Evolutionary conservation across 179 eudicot genomes (phyloP).

Genomic region (Drosera spatulata): DNA sequence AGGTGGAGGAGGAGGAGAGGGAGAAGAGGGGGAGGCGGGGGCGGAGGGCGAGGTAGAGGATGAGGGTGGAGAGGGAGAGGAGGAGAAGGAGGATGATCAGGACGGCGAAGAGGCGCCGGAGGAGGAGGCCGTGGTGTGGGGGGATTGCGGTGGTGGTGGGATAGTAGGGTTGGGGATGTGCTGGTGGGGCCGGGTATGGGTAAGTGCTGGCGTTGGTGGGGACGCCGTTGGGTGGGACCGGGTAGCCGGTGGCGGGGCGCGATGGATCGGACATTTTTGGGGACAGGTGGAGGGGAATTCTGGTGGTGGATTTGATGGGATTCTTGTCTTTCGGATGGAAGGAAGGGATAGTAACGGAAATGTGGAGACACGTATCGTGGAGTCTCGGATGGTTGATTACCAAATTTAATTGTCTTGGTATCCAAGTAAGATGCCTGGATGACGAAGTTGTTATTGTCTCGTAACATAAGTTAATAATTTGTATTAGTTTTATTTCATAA

Average conservation of each 20-base stretch:
- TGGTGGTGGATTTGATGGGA: too few species aligned
- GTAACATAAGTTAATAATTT: too few species aligned
- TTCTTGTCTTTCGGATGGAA: too few species aligned
- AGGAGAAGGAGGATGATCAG: constrained; percentile 18
- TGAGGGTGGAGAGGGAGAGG: constrained; percentile 17
- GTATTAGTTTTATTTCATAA: too few species aligned
- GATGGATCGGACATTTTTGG: constrained; percentile 1
- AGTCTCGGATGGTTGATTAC: too few species aligned
- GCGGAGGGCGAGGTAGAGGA: constrained; percentile 25
- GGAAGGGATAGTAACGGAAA: too few species aligned
- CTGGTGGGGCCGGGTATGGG: constrained; percentile 3
- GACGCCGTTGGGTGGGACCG: constrained; percentile 20
- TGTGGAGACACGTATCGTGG: too few species aligned
- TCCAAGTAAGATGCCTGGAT: too few species aligned
- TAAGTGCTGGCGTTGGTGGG: constrained; percentile 5
- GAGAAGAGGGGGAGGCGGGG: constrained; percentile 1
- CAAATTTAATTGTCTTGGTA: too few species aligned
- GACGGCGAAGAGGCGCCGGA: constrained; percentile 25
- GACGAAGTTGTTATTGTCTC: too few species aligned
- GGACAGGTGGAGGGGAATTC: too few species aligned
- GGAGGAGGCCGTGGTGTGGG: constrained; percentile 6
- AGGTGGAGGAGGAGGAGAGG: constrained; percentile 5
- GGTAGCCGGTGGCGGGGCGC: constrained; percentile 21
- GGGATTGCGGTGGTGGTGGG: constrained; percentile 14
- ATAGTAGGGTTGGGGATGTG: constrained; percentile 16